Evolutionary conservation across 2,329 filamentous ascomycete species (phyloP).

Genomic region (Ceratocystis albifundus): DNA sequence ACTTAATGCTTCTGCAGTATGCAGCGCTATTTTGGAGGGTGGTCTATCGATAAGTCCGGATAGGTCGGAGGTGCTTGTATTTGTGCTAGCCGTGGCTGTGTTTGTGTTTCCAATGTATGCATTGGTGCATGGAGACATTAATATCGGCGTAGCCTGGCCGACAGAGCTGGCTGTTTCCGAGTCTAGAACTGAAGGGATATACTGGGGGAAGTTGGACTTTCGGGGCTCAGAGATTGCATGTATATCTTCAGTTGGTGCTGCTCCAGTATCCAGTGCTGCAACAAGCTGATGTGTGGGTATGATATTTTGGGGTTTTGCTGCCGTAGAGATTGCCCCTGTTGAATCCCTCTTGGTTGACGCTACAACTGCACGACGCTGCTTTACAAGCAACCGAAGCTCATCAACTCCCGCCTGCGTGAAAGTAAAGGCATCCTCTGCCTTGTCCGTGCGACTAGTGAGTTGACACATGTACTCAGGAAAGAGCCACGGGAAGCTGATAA

Average conservation of each 20-base stretch:
- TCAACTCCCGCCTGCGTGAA: background rate
- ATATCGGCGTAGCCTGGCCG: background rate
- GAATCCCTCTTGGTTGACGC: background rate
- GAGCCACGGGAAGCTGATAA: slow-evolving; percentile 92
- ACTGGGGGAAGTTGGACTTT: too few species aligned
- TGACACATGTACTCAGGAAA: slow-evolving; percentile 61
- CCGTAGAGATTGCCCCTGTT: too few species aligned
- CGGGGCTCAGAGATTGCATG: too few species aligned
- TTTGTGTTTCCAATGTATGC: too few species aligned
- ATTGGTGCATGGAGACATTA: too few species aligned
- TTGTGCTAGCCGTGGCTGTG: background rate
- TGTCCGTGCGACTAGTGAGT: slow-evolving; percentile 42
- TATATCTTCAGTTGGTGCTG: too few species aligned
- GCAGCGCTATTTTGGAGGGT: background rate
- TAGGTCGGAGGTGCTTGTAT: background rate
- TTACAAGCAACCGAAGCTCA: background rate
- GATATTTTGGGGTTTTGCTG: too few species aligned
- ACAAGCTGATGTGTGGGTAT: too few species aligned
- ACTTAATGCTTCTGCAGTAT: background rate
- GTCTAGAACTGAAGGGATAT: too few species aligned
- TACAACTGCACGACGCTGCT: background rate
- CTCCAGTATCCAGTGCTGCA: too few species aligned
- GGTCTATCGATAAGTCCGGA: background rate
- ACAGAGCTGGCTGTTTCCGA: background rate
- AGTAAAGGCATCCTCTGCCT: slow-evolving; percentile 17